Evolutionary conservation across 345 rosid species (phyloP).

Genomic region (Melaleuca alternifolia): DNA sequence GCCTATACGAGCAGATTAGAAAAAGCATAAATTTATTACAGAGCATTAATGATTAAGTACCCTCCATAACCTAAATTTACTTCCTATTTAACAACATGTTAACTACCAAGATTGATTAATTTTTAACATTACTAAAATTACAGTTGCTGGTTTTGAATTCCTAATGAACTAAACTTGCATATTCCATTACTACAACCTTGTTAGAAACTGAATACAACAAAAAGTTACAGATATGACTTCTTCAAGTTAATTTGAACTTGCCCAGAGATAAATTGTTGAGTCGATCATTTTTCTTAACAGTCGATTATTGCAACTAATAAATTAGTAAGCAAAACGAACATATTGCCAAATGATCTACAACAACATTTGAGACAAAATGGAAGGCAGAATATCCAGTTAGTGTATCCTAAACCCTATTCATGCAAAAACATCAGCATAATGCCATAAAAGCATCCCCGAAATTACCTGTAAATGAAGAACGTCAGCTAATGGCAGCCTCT

Average conservation of each 20-base stretch:
- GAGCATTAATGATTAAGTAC: background rate
- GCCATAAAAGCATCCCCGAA: background rate
- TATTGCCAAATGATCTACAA: background rate
- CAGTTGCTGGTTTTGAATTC: background rate
- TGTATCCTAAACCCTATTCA: background rate
- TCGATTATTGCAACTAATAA: background rate
- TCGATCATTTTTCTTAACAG: background rate
- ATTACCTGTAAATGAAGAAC: constrained; percentile 87
- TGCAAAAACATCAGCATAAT: background rate
- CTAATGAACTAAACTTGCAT: background rate
- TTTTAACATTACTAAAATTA: background rate
- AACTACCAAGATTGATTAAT: background rate
- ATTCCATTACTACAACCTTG: background rate
- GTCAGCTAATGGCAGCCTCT: constrained; percentile 67
- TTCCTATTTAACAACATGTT: background rate
- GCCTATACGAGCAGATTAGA: background rate
- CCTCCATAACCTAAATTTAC: background rate
- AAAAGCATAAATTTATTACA: background rate
- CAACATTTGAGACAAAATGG: background rate
- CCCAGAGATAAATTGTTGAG: background rate
- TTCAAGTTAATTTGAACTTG: background rate
- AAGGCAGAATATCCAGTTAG: background rate
- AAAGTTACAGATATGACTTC: background rate
- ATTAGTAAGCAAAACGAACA: background rate
- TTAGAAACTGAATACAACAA: background rate